Evolutionary conservation across 78 protist genomes (phyloP).

Genomic region (Speleostelium caveatum): DNA sequence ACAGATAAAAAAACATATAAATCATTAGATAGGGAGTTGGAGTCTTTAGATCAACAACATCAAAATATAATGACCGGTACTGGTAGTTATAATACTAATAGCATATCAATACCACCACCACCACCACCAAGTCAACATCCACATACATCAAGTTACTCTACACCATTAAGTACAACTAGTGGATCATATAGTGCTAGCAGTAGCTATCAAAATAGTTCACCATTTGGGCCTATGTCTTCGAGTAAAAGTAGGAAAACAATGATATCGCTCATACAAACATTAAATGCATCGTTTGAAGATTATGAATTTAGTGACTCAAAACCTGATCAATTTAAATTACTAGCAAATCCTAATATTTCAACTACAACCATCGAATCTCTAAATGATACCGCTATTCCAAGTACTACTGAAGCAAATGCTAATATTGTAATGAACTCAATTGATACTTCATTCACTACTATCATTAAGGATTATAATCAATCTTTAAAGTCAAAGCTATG

Average conservation of each 20-base stretch:
- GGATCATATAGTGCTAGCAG: too few species aligned
- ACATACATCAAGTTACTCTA: background rate
- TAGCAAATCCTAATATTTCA: constrained; percentile 16
- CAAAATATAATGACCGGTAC: background rate
- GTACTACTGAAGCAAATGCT: constrained; percentile 38
- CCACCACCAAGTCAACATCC: background rate
- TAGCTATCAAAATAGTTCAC: too few species aligned
- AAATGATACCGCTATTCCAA: background rate
- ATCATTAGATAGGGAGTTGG: constrained; percentile 54
- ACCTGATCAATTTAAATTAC: constrained; percentile 60
- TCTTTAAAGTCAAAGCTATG: constrained; percentile 53
- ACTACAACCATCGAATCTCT: constrained; percentile 37
- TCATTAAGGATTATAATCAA: constrained; percentile 7
- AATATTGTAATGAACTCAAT: constrained; percentile 44
- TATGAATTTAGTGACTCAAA: constrained; percentile 68
- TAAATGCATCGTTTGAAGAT: constrained; percentile 74
- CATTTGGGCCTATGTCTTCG: constrained; percentile 65
- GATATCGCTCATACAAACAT: constrained; percentile 48
- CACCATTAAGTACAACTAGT: background rate
- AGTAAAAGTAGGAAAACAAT: constrained; percentile 70
- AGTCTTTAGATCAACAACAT: constrained; percentile 4
- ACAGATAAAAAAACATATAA: constrained; percentile 57
- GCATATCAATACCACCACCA: too few species aligned
- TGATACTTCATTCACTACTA: constrained; percentile 6
- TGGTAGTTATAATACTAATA: background rate